Base-by-base conservation (phyloP, 192 early-diverging fungal species). In the Coemansia sp. region DNA sequence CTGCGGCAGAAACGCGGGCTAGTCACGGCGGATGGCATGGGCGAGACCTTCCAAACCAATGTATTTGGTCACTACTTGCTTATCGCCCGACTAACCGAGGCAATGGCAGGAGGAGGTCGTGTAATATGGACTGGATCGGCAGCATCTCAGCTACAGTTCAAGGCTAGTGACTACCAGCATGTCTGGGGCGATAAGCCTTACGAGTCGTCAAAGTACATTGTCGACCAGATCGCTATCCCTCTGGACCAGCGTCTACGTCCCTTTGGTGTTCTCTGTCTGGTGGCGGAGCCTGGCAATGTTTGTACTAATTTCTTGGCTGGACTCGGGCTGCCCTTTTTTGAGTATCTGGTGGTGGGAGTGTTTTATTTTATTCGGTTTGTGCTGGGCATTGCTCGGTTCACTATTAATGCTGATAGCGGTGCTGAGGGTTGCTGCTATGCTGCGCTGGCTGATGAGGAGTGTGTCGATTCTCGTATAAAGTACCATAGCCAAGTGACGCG, bases 61-160 rank as follows among this genome's bases (percentile, higher is more conserved):
- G 75, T 80, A 29, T 83, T 83, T 66, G 85, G 85, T 3, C 85
- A 86, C 63, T 86, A 83, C 46, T 58, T 86, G 49, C 71, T 86
- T 22, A 70, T 84, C 13, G 58, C 68, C 40, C 60, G 64, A 22
- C 76, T 74, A n/a, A 9, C 38, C 15, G 24, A 18, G 5, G 50
- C 43, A 6, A 62, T 62, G 61, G 1, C 38, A 9, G n/a, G n/a
- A n/a, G 61, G 38, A 0, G 64, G 65, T 27, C 73, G 85, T 13
- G 69, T 86, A 0, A 57, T 86, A 12, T 86, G 85, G 85, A 86
- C 85, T 1, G 78, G 85, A 0, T 86, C 85, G 18, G 18, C 61
- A 13, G 78, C 78, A 0, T 74, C 75, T 16, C 64, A 58, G 29
- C 65, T 67, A 12, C 53, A 74, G 24, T 86, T 83, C 31, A 44